These are phyloP conservation scores for Durusdinium trenchii DNA, from an alignment of 73 alveolate genomes.

Conservation along the genomic window DNA sequence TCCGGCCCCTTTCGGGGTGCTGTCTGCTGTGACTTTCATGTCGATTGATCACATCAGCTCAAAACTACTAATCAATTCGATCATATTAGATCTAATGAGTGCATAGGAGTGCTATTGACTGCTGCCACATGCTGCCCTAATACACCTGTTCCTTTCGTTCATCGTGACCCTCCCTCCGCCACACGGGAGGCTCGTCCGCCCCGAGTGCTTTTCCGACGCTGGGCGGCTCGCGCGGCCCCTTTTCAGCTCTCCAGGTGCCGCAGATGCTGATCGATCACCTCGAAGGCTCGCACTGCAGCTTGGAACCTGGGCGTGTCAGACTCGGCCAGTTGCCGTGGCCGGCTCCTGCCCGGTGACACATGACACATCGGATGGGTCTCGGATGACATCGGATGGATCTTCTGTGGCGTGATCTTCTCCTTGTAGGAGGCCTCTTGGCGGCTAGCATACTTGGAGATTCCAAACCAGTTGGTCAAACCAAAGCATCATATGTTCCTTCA, in stretches of 20 bases:
- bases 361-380: neutral
- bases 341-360: neutral
- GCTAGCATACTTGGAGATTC: neutral
- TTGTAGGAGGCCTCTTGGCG: neutral
- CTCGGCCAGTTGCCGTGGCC: too few relatives aligned
- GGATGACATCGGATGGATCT: neutral
- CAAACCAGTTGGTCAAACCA: neutral
- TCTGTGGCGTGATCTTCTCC: neutral
- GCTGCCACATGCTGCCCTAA: too few relatives aligned
- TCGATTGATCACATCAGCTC: too few relatives aligned
- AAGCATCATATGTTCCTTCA: too few relatives aligned
- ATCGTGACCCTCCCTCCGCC: too few relatives aligned
- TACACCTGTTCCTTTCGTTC: too few relatives aligned
- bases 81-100: too few relatives aligned
- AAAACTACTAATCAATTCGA: too few relatives aligned
- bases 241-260: neutral
- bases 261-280: slow-evolving; percentile 65
- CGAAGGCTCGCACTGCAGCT: slow-evolving; percentile 87
- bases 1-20: too few relatives aligned
- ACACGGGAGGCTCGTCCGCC: too few relatives aligned
- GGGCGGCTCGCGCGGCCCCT: neutral
- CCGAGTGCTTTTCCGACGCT: neutral
- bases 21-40: too few relatives aligned
- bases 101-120: too few relatives aligned
- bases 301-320: slow-evolving; percentile 71